Conservation (phyloP, 148 eudicot genomes). For the Heliosperma pusillum region DNA sequence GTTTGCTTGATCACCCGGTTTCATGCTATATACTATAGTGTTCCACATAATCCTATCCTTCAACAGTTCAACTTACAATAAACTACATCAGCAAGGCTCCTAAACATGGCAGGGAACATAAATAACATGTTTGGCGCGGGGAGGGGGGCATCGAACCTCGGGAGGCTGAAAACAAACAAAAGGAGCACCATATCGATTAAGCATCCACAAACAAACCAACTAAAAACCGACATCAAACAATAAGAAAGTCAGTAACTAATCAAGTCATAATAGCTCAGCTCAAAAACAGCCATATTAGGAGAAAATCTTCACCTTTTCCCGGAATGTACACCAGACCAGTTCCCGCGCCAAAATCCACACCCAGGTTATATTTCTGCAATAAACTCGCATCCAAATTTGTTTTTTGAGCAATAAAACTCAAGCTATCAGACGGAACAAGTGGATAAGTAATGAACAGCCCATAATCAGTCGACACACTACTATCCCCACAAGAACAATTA, state of each 20-base stretch:
- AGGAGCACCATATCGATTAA: neutral
- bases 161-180: neutral
- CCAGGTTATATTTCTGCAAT: slow-evolving; percentile 60
- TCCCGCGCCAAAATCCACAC: slow-evolving; percentile 47
- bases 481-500: slow-evolving; percentile 78
- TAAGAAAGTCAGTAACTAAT: neutral
- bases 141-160: neutral
- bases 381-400: slow-evolving; percentile 41
- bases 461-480: slow-evolving; percentile 49
- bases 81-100: neutral
- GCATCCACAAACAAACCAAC: neutral
- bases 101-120: neutral
- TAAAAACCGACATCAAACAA: neutral
- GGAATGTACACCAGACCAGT: slow-evolving; percentile 67
- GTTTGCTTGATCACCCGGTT: neutral
- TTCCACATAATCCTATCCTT: neutral
- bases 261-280: neutral
- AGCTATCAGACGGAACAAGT: slow-evolving; percentile 41
- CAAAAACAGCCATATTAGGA: neutral
- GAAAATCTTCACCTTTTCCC: slow-evolving; percentile 46
- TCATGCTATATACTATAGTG: neutral
- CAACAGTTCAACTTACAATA: neutral
- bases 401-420: slow-evolving; percentile 36
- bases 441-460: slow-evolving; percentile 84
- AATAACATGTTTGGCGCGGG: neutral